Evolutionary conservation across 1,139 yeast genomes (phyloP), one percentile per base, ranked within the genome.

Genomic region (Geotrichum candidum): DNA sequence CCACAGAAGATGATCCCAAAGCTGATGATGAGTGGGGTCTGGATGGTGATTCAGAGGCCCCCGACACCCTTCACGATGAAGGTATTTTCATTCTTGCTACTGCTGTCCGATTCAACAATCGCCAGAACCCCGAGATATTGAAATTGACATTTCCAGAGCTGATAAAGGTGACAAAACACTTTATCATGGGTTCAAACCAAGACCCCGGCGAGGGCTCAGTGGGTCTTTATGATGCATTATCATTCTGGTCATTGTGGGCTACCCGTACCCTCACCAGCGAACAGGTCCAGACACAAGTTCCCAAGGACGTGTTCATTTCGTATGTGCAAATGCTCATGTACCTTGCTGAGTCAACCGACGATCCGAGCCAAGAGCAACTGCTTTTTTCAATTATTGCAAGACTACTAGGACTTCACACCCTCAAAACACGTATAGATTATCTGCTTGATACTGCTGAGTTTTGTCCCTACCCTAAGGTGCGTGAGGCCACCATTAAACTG

Each of bases 391-490:
- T 76, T 3, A 68, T 72, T 6, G 73, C 76, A n/a, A 70, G 74
- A 54, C 62, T 75, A 10, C 66, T 91, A 66, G 79, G 86, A 2
- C 70, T 82, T 48, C 74, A 85, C 51, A 83, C 86, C 0, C 90
- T 87, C 63, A 76, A 76, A 2, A 75, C 79, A 15, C 76, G 88
- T 1, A 88, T 84, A 73, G 78, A 77, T 7, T 89, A 87, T 69
- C 76, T 90, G 31, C 70, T 79, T 48, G 94, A 89, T 70, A 82
- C 94, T 0, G 77, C 91, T 62, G 76, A 78, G 51, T 79, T 82
- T 61, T 89, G 96, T 70, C 96, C 96, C 1, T 85, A 80, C 71
- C 83, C 80, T 50, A 78, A 80, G 53, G 82, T 83, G 27, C 84
- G 85, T 66, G 80, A 85, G 38, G 84, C 84, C 2, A 76, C 87